Conservation (phyloP, 352 stramenopile genomes). For the Phytophthora europaea region DNA sequence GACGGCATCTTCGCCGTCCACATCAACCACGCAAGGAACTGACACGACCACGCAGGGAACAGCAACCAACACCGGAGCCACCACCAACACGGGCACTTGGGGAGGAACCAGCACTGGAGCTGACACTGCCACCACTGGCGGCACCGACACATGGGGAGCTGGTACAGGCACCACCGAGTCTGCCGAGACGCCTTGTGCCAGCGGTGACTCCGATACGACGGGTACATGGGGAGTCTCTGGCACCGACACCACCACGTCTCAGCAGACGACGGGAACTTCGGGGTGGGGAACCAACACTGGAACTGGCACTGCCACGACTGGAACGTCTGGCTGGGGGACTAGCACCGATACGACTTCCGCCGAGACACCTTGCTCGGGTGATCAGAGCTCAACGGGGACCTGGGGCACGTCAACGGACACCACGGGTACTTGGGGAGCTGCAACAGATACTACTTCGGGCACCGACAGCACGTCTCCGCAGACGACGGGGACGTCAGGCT, state of each 20-base stretch:
- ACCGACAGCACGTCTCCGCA: conserved; percentile 13
- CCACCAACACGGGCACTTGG: conserved; percentile 2
- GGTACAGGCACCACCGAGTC: conserved; percentile 2
- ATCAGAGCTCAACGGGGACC: conserved; percentile 20
- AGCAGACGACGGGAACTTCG: background rate
- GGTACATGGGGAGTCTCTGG: conserved; percentile 3
- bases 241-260: conserved; percentile 14
- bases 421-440: conserved; percentile 9
- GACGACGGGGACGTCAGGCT: background rate
- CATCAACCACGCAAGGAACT: conserved; percentile 21
- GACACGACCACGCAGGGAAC: conserved; percentile 4
- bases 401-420: conserved; percentile 18
- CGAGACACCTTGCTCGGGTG: conserved; percentile 28
- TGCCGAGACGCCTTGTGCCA: conserved; percentile 21
- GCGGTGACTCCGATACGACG: conserved; percentile 19
- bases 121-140: conserved; percentile 9
- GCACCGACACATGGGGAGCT: background rate
- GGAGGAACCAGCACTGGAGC: conserved; percentile 19
- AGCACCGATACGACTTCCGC: conserved; percentile 9
- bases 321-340: conserved; percentile 9
- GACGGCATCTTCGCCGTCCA: conserved; percentile 23
- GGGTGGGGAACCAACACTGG: conserved; percentile 20
- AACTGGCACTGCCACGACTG: conserved; percentile 6
- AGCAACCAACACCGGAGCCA: conserved; percentile 4
- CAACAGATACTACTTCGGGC: too few species aligned